Conservation (phyloP, 495 filamentous ascomycete genomes). For the Trichoderma asperelloides region DNA sequence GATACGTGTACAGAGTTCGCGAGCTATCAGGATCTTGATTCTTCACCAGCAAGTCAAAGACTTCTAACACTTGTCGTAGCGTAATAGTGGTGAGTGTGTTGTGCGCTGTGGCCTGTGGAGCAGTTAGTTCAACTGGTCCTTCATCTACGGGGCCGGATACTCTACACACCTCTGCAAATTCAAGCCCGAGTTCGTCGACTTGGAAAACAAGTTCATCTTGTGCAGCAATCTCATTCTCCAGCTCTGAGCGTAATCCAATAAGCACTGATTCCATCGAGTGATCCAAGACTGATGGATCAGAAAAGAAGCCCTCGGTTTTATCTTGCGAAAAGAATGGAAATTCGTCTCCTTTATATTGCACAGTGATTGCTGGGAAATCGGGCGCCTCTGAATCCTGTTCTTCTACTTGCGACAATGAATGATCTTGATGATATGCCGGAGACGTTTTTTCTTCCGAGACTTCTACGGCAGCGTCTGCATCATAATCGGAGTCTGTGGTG, state of each 20-base stretch:
- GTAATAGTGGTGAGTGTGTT: constrained; percentile 16
- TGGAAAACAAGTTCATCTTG: constrained; percentile 63
- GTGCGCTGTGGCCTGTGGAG: constrained; percentile 14
- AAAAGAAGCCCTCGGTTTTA: constrained; percentile 42
- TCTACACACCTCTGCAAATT: constrained; percentile 59
- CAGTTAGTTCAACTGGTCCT: constrained; percentile 12
- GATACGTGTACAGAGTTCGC: constrained; percentile 20
- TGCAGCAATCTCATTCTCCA: constrained; percentile 55
- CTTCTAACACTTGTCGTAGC: constrained; percentile 25
- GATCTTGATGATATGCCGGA: background rate
- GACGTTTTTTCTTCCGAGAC: background rate
- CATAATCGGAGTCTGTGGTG: background rate
- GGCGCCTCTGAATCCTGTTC: background rate
- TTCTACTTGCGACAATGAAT: background rate
- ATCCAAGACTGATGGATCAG: constrained; percentile 53
- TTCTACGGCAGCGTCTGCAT: background rate
- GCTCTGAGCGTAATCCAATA: constrained; percentile 52
- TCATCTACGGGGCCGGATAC: background rate
- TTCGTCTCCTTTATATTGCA: constrained; percentile 10
- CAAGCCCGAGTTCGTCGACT: constrained; percentile 58
- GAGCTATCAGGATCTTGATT: constrained; percentile 21
- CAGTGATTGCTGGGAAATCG: constrained; percentile 8
- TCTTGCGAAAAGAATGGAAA: constrained; percentile 8
- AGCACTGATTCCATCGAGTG: constrained; percentile 52
- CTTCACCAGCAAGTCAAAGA: constrained; percentile 29